Percentiles rank a stretch among this genome's conserved stretches.
phyloP scores from a whole-genome alignment of 805 yeast genomes.

The Jamesozyma rosinii region DNA sequence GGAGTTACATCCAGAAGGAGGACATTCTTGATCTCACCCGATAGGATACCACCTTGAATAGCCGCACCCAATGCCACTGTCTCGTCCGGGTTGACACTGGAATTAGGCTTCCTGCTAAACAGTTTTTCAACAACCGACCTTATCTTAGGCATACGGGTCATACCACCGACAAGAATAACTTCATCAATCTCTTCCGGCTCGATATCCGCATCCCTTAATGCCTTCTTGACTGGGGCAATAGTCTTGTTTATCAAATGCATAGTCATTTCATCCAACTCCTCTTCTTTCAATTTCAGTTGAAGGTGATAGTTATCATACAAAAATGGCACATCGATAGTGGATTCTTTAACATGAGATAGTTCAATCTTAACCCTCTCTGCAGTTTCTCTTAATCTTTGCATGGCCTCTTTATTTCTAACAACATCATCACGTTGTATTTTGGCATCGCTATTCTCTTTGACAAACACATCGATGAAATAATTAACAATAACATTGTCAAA shows the following conservation, averaged over 20 bases:
- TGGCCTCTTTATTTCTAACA: constrained; percentile 42
- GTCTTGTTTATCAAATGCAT: constrained; percentile 59
- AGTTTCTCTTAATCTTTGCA: constrained; percentile 72
- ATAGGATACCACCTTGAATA: constrained; percentile 76
- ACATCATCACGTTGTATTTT: constrained; percentile 32
- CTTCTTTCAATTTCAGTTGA: constrained; percentile 49
- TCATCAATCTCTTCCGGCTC: constrained; percentile 60
- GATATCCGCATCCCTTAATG: constrained; percentile 65
- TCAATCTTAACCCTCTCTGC: constrained; percentile 73
- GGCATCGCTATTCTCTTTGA: constrained; percentile 29
- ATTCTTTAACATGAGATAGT: constrained; percentile 52
- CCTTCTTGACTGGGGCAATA: constrained; percentile 63
- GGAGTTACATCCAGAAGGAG: constrained; percentile 76
- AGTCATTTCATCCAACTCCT: constrained; percentile 58
- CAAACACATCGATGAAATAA: constrained; percentile 49
- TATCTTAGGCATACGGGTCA: constrained; percentile 84
- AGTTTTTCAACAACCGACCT: constrained; percentile 49
- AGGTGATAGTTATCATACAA: constrained; percentile 54
- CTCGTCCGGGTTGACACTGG: constrained; percentile 79
- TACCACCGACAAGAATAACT: constrained; percentile 74
- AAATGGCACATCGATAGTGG: constrained; percentile 64
- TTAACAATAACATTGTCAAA: constrained; percentile 58
- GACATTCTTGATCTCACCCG: constrained; percentile 76
- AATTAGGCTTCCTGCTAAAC: constrained; percentile 58
- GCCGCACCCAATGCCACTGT: constrained; percentile 91